Base-by-base conservation (phyloP, 768 basidiomycete genomes). In the Mycena galopus region DNA sequence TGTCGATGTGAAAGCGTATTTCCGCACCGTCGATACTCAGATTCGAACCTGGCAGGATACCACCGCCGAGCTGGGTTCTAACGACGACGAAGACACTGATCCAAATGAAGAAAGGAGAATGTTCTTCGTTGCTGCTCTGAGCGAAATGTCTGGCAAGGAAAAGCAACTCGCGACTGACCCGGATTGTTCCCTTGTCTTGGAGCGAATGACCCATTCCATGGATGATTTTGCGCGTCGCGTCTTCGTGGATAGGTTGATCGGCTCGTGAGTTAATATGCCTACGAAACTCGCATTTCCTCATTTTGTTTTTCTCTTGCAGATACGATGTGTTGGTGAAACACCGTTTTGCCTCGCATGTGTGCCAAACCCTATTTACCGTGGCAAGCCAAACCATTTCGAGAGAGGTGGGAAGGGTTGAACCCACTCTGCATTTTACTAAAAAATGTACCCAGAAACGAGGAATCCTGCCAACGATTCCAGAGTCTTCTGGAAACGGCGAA, bases 191-290 rank as follows among this genome's bases (percentile, higher is more conserved):
- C 86, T 93, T 14, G 89, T 98, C 56, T 81, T 99, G 65, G 98
- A 99, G 81, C 87, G 97, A 75, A 92, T 99, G 88, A 79, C 91
- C 12, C 89, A 96, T 78, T 96, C 96, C 2, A 96, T 99, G 94
- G 96, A 98, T 78, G 96, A 98, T 81, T 97, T 96, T 82, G 93
- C 94, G n/a, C 87, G 95, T 61, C 88, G 97, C 65, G 96, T 97
- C 8, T 94, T 99, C 72, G 83, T 95, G 68, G 97, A 98, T 81
- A 91, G 92, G 71, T 83, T 99, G 77, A 88, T 89, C 62, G 96
- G 96, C 80, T 95, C 94, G 94, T 98, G 83, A 89, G 95, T 90
- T 62, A 61, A 63, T 27, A 35, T 14, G 42, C 62, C 67, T 68
- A 21, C 39, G n/a, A 1, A 33, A 17, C n/a, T 51, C 32, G 1